phyloP scores from a whole-genome alignment of 129 eudicot species.

The Centrapalus pauciflorus region DNA sequence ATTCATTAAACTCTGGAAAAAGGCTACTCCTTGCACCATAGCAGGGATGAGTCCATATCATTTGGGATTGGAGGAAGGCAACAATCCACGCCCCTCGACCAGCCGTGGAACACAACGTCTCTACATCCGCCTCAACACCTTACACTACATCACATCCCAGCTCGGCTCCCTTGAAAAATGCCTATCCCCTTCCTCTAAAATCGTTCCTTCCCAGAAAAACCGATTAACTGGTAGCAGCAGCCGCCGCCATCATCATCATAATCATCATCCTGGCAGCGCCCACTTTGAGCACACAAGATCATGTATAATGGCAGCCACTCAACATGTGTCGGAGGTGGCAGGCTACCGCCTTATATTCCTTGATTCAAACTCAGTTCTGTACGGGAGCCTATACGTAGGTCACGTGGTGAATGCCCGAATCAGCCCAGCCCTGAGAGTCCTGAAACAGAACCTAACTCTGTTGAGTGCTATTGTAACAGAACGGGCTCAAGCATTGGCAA shows the following conservation, averaged over 20 bases:
- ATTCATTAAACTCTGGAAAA: conserved; percentile 66
- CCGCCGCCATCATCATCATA: conserved; percentile 22
- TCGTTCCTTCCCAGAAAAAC: conserved; percentile 29
- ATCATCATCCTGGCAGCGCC: conserved; percentile 8
- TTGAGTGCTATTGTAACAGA: conserved; percentile 71
- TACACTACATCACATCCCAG: conserved; percentile 69
- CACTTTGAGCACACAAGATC: conserved; percentile 62
- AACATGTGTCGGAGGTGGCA: conserved; percentile 79
- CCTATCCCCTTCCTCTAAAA: conserved; percentile 39
- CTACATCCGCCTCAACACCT: conserved; percentile 90
- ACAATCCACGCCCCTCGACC: conserved; percentile 72
- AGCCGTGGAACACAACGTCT: conserved; percentile 98
- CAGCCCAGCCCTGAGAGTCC: conserved; percentile 47
- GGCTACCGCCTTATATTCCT: conserved; percentile 83
- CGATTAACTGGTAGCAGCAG: conserved; percentile 14
- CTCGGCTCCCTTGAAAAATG: conserved; percentile 59
- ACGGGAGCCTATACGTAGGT: conserved; percentile 54
- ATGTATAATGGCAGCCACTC: conserved; percentile 42
- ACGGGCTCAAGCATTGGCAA: conserved; percentile 56
- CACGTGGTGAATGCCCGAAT: conserved; percentile 60
- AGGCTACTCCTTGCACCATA: conserved; percentile 60
- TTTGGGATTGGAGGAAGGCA: conserved; percentile 35
- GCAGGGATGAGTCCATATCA: conserved; percentile 28
- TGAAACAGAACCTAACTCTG: conserved; percentile 78
- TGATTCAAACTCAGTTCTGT: conserved; percentile 65